phyloP scores from a whole-genome alignment of 2,329 filamentous ascomycete genomes.

The Pyrenochaeta sp. region DNA sequence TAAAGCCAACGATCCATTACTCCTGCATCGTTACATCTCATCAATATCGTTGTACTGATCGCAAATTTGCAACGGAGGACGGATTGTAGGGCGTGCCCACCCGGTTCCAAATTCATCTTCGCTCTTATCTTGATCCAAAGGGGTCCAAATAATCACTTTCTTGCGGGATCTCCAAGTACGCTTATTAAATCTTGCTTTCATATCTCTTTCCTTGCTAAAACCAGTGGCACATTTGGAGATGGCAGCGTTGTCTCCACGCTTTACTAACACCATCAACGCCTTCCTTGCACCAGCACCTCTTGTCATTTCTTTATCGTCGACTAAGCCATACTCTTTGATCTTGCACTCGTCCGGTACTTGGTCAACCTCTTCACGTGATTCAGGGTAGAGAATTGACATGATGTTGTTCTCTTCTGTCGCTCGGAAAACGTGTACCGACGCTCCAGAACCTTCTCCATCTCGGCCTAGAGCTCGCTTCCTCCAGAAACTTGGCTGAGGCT shows the following conservation, averaged over 20 bases:
- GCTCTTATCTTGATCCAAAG: slow-evolving; percentile 13
- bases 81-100: slow-evolving; percentile 18
- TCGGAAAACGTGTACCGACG: slow-evolving; percentile 13
- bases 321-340: slow-evolving; percentile 11
- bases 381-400: slow-evolving; percentile 11
- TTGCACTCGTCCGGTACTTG: slow-evolving; percentile 11
- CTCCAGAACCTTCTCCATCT: slow-evolving; percentile 15
- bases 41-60: slow-evolving; percentile 22
- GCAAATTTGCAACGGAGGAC: slow-evolving; percentile 11
- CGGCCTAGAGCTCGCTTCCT: slow-evolving; percentile 9
- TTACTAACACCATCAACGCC: slow-evolving; percentile 16
- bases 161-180: slow-evolving; percentile 18
- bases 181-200: slow-evolving; percentile 20
- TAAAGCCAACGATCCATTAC: too few relatives aligned
- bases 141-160: slow-evolving; percentile 21
- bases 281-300: slow-evolving; percentile 13
- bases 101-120: slow-evolving; percentile 21
- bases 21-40: slow-evolving; percentile 15
- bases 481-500: slow-evolving; percentile 17
- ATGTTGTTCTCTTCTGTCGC: slow-evolving; percentile 12
- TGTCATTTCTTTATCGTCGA: slow-evolving; percentile 17
- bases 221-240: slow-evolving; percentile 14
- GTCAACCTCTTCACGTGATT: slow-evolving; percentile 10
- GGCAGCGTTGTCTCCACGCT: slow-evolving; percentile 13
- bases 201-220: slow-evolving; percentile 19